These are phyloP conservation scores for Fusarium fujikuroi DNA, from an alignment of 2,329 filamentous ascomycete genomes.

Conservation along the genomic window DNA sequence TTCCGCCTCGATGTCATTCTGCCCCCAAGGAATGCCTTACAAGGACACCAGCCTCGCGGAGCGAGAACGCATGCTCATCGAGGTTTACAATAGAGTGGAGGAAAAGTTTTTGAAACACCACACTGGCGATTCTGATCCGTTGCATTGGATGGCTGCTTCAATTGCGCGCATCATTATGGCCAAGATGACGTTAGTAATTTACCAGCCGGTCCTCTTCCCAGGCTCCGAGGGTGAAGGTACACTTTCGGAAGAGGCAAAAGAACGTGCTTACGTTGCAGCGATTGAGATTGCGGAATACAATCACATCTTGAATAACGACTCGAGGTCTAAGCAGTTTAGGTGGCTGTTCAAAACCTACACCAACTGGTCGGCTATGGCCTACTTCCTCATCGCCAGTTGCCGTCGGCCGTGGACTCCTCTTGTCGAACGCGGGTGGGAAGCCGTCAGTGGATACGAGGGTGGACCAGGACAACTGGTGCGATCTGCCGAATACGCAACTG, in stretches of 20 bases:
- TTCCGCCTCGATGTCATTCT: slow-evolving; percentile 49
- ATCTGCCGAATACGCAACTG: slow-evolving; percentile 58
- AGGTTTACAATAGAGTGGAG: slow-evolving; percentile 64
- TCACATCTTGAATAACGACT: slow-evolving; percentile 71
- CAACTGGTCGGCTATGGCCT: slow-evolving; percentile 63
- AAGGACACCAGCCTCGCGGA: slow-evolving; percentile 47
- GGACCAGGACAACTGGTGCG: slow-evolving; percentile 57
- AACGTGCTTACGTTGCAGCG: slow-evolving; percentile 76
- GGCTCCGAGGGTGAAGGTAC: slow-evolving; percentile 64
- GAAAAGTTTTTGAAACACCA: slow-evolving; percentile 64
- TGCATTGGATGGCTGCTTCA: slow-evolving; percentile 76
- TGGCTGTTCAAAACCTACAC: slow-evolving; percentile 64
- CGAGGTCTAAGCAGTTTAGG: slow-evolving; percentile 56
- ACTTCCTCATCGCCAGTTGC: slow-evolving; percentile 58
- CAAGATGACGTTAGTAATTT: slow-evolving; percentile 81
- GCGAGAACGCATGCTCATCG: slow-evolving; percentile 59
- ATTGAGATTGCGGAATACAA: slow-evolving; percentile 79
- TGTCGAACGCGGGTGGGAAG: slow-evolving; percentile 62
- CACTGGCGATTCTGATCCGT: slow-evolving; percentile 58
- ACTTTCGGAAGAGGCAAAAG: slow-evolving; percentile 70
- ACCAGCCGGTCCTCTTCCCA: slow-evolving; percentile 76
- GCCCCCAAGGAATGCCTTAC: slow-evolving; percentile 42
- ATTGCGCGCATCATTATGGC: slow-evolving; percentile 77
- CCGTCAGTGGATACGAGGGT: slow-evolving; percentile 53
- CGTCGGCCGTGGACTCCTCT: slow-evolving; percentile 61